phyloP scores from a whole-genome alignment of 2,329 filamentous ascomycete genomes.

The Fusarium humuli region DNA sequence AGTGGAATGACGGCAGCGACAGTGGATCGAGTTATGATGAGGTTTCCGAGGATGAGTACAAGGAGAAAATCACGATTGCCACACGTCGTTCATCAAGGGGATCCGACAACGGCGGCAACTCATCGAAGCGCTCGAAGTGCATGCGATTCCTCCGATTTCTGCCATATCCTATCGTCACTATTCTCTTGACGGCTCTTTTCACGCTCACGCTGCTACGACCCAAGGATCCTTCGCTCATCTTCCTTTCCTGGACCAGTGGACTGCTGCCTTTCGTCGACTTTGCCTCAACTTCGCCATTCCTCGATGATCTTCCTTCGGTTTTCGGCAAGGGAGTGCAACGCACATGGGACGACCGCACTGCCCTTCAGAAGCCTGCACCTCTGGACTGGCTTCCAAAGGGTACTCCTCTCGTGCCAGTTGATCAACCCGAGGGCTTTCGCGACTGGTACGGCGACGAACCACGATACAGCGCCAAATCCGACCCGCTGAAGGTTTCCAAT shows the following conservation, averaged over 20 bases:
- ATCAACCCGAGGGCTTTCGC: slow-evolving; percentile 35
- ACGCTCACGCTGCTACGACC: slow-evolving; percentile 46
- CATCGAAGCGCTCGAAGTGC: slow-evolving; percentile 1
- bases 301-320: slow-evolving; percentile 42
- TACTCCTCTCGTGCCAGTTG: background rate
- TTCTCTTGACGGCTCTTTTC: slow-evolving; percentile 44
- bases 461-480: slow-evolving; percentile 52
- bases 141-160: slow-evolving; percentile 19
- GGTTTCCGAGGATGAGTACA: slow-evolving; percentile 20
- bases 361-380: slow-evolving; percentile 39
- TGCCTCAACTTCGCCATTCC: slow-evolving; percentile 47
- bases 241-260: slow-evolving; percentile 52
- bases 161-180: slow-evolving; percentile 40
- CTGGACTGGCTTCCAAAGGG: slow-evolving; percentile 44
- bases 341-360: slow-evolving; percentile 45
- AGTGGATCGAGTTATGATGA: background rate
- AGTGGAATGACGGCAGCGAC: slow-evolving; percentile 16
- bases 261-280: slow-evolving; percentile 52
- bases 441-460: slow-evolving; percentile 44
- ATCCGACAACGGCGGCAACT: background rate
- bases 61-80: slow-evolving; percentile 17
- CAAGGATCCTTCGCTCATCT: slow-evolving; percentile 49
- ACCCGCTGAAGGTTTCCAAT: slow-evolving; percentile 58
- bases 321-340: slow-evolving; percentile 46
- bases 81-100: background rate